phyloP scores from a whole-genome alignment of 345 rosid genomes.

The Diplotaxis tenuifolia region DNA sequence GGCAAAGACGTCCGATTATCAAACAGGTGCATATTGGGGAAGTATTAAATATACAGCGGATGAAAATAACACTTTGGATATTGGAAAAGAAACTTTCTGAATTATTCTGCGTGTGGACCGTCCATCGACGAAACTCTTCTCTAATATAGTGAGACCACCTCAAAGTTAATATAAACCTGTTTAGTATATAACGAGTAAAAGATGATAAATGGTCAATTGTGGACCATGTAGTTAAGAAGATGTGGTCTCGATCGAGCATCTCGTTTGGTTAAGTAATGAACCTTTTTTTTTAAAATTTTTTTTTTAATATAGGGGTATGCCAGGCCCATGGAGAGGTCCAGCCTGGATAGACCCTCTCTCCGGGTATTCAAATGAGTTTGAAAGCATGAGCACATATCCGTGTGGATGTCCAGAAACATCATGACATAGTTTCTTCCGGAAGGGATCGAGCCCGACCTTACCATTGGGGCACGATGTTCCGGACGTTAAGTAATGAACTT shows the following conservation, averaged over 20 bases:
- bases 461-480: too few relatives aligned
- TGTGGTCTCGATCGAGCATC: conserved; percentile 12
- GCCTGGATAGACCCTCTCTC: too few relatives aligned
- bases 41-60: background rate
- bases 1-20: too few relatives aligned
- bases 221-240: background rate
- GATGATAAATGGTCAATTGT: background rate
- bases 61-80: background rate
- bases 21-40: conserved; percentile 10
- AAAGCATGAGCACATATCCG: too few relatives aligned
- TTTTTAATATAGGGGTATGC: too few relatives aligned
- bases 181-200: background rate
- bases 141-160: conserved; percentile 15
- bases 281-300: too few relatives aligned
- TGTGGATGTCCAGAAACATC: too few relatives aligned
- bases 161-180: background rate
- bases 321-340: too few relatives aligned
- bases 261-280: conserved; percentile 7
- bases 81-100: background rate
- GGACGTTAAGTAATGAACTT: background rate
- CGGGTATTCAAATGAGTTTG: too few relatives aligned
- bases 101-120: conserved; percentile 5
- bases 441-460: too few relatives aligned
- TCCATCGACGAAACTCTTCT: conserved; percentile 1
- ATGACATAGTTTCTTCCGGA: too few relatives aligned